Evolutionary conservation across 176 grass and related monocot genomes (phyloP), one percentile per base, ranked within the genome.

Genomic region (Oryza brachyantha): DNA sequence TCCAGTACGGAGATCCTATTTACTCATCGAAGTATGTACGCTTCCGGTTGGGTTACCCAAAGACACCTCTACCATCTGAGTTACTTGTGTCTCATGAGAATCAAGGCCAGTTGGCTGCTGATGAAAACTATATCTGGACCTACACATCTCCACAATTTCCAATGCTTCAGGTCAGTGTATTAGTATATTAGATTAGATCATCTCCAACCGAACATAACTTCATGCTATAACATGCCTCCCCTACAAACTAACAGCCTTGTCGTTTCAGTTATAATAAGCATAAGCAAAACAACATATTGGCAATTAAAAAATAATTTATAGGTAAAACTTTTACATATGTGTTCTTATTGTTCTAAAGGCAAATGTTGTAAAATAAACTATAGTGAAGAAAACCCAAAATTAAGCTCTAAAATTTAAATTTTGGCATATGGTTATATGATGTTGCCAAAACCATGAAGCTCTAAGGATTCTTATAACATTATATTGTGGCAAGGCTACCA

Each of bases 131-230:
- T 46, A 29, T 74, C 12, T 94, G 86, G 88, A 91, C 68, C 19
- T 94, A 94, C 43, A 79, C 82, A 29, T 94, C 92, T 71, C 92
- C 86, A 24, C 73, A 94, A 66, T 94, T 91, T 55, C 86, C 84
- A 64, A 94, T 94, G 92, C 3, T 63, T 59, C 89, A 94, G 75
- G 92, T 94, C 2, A 62, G 68, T 80, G 63, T 29, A 4, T n/a
- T 32, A 32, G 31, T 32, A 32, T 32, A 32, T 32, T 32, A 32
- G 31, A 32, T 32, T 32, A 32, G 31, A 32, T 32, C 31, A 32
- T 32, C 31, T 32, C 31, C 31, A 32, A 4, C 3, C 31, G 31
- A 32, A 32, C 31, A 32, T 32, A 32, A 32, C 31, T 52, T 21
- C 19, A 8, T 52, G 43, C 43, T 13, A 2, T 50, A 5, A 21